phyloP scores from a whole-genome alignment of 345 rosid species.

The Erucastrum elatum region DNA sequence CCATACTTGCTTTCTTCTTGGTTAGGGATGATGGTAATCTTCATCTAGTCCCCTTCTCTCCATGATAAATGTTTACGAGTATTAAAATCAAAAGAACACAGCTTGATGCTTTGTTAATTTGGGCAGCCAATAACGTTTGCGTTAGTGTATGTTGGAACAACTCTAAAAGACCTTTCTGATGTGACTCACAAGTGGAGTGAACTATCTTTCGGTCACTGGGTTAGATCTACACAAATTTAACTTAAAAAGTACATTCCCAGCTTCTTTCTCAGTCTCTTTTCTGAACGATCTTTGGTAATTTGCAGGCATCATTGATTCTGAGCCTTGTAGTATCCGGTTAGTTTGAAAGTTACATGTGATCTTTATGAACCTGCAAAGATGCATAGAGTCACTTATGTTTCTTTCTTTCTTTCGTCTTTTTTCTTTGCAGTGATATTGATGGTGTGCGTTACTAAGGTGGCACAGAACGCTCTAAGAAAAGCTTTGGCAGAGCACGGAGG shows the following conservation, averaged over 20 bases:
- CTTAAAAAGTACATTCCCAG: neutral
- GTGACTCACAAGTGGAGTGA: conserved; percentile 98
- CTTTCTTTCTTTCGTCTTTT: neutral
- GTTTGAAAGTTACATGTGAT: conserved; percentile 34
- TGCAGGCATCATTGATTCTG: conserved; percentile 66
- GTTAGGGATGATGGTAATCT: conserved; percentile 95
- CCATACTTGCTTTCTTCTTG: conserved; percentile 95
- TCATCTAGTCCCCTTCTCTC: conserved; percentile 4
- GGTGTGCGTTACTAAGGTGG: conserved; percentile 74
- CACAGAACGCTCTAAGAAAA: conserved; percentile 76
- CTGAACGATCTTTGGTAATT: conserved; percentile 8
- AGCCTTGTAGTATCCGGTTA: conserved; percentile 84
- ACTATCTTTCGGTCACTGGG: conserved; percentile 88
- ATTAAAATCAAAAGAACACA: neutral
- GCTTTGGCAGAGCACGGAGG: conserved; percentile 88
- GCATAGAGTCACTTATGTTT: conserved; percentile 11
- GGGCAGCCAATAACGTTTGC: conserved; percentile 90
- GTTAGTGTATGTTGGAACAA: conserved; percentile 88
- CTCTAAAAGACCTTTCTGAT: conserved; percentile 96
- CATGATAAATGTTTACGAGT: neutral
- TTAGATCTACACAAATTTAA: conserved; percentile 38
- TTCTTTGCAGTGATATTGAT: conserved; percentile 67
- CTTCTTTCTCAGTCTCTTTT: neutral
- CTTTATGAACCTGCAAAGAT: neutral
- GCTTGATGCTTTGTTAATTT: conserved; percentile 31